Evolutionary conservation across 2,329 filamentous ascomycete genomes (phyloP), one percentile per base, ranked within the genome.

Genomic region (Aspergillus sp.): DNA sequence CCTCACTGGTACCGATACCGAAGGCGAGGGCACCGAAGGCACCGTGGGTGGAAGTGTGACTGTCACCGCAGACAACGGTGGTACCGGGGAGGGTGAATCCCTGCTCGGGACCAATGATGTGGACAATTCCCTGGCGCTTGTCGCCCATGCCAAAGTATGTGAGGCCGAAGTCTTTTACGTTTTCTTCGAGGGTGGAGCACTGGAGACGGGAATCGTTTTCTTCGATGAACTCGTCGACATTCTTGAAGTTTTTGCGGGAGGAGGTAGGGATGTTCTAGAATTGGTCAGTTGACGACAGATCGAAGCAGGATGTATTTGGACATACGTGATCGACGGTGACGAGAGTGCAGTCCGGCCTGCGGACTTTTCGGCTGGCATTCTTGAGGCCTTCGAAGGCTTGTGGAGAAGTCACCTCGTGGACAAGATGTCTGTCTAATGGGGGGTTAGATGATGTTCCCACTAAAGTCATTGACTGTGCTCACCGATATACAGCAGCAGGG

Each of bases 31-130:
- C 81, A 55, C 93, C 93, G 59, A 97, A 98, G 41, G 93, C 93
- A 60, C 93, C 93, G 71, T 98, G 93, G 51, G 93, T 98, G 27
- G 91, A 96, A 37, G 93, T 98, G 68, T 98, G 93, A 62, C 88
- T 95, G 78, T 98, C 93, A 68, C 93, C 93, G 64, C 93, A 97
- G 53, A 97, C 93, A 32, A 97, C 87, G 3, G 93, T 98, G 43
- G 93, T 97, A 56, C 89, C 93, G 34, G 93, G 93, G 32, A 97
- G 85, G 44, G 93, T 98, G 76, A 98, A 98, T 56, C 93, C 93
- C 71, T 98, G 93, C 76, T 98, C 93, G 33, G 93, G 93, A 31
- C 93, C 93, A 59, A 98, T 97, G 60, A 98, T 88, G 72, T 98
- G 93, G 46, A 97, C 93, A 59, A 98, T 98, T 54, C 93, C 93